Conservation (phyloP, 2,329 filamentous ascomycete species). For the Trichoderma aggressivum region DNA sequence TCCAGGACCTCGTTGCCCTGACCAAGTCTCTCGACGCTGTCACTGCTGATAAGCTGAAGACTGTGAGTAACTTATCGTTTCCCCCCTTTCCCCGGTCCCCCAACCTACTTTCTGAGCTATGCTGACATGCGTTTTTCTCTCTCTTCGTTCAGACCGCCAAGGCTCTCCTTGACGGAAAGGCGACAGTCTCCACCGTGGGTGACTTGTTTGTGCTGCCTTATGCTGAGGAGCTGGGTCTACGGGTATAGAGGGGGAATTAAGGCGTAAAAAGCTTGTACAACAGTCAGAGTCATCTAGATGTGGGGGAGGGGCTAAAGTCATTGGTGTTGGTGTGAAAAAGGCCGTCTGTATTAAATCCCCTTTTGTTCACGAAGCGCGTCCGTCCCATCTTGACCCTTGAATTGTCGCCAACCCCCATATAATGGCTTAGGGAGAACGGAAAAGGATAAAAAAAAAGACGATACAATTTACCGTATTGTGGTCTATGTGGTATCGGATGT, state of each 20-base stretch:
- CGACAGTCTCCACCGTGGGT: constrained; percentile 83
- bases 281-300: constrained; percentile 41
- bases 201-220: constrained; percentile 89
- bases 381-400: constrained; percentile 8
- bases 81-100: not conserved
- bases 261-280: constrained; percentile 40
- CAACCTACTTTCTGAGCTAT: not conserved
- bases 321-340: constrained; percentile 41
- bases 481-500: not conserved
- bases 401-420: not conserved
- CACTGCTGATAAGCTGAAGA: constrained; percentile 78
- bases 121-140: not conserved
- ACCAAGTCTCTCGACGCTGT: constrained; percentile 78
- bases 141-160: constrained; percentile 71
- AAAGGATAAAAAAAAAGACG: constrained; percentile 4
- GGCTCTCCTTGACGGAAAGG: constrained; percentile 81
- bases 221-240: constrained; percentile 89
- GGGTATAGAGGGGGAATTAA: constrained; percentile 64
- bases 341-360: constrained; percentile 41
- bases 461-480: not conserved
- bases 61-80: constrained; percentile 54
- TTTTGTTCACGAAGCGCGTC: constrained; percentile 27
- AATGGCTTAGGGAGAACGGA: not conserved
- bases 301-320: constrained; percentile 29
- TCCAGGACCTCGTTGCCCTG: constrained; percentile 78